A percentile compares a stretch with the other conserved stretches of the same genome.
phyloP scores from a whole-genome alignment of 371 early-diverging fungal species.

The Lichtheimia hyalospora region DNA sequence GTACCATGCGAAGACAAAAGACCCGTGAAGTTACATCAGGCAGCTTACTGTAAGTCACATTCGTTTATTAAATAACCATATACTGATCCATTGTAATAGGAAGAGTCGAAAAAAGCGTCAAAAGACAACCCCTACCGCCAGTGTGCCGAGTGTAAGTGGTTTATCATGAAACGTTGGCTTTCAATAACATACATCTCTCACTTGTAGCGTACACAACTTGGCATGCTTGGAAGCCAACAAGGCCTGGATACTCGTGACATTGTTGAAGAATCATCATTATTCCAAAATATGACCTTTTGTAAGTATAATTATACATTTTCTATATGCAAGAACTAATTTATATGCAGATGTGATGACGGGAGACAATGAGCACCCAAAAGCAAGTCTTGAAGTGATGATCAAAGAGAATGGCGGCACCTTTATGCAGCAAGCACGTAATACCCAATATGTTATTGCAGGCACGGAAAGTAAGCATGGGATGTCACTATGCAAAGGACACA shows the following conservation, averaged over 20 bases:
- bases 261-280: conserved; percentile 43
- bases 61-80: too few species aligned
- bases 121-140: too few species aligned
- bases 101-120: too few species aligned
- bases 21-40: too few species aligned
- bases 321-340: neutral
- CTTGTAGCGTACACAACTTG: neutral
- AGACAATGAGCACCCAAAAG: conserved; percentile 39
- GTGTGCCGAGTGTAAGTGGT: too few species aligned
- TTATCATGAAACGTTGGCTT: too few species aligned
- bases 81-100: too few species aligned
- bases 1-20: too few species aligned
- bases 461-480: conserved; percentile 29
- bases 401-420: conserved; percentile 64
- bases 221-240: conserved; percentile 26
- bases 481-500: too few species aligned
- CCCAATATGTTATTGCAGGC: conserved; percentile 60
- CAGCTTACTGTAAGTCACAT: too few species aligned
- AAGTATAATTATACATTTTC: conserved; percentile 17
- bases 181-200: neutral
- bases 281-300: conserved; percentile 63
- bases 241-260: conserved; percentile 48
- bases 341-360: conserved; percentile 47
- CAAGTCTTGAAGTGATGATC: conserved; percentile 57
- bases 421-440: conserved; percentile 52